Base-by-base conservation (phyloP, 352 stramenopile species). In the Phytophthora rubi region DNA sequence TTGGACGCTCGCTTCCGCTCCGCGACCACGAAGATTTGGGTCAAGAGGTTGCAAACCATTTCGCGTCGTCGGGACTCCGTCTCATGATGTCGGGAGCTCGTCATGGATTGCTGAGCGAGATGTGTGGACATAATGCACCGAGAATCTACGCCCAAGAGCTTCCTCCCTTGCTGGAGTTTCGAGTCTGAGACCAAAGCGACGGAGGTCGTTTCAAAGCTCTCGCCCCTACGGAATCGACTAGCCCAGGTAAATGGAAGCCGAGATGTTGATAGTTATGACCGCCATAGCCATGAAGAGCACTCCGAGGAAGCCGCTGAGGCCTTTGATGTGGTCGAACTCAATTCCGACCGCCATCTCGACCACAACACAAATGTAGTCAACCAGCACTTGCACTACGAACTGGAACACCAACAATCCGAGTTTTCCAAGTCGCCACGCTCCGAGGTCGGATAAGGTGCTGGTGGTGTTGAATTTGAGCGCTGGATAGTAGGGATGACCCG, bases 11-110 rank as follows among this genome's bases (percentile, higher is more conserved):
- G 64, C 13, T 62, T 65, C 13, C 68, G 72, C 64, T 85, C 68
- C 0, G 80, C 84, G 1, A 71, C 53, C 1, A 62, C 48, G 49
- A 81, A 77, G 56, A 92, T 88, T 62, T 88, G 82, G 4, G 70
- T 67, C 53, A 92, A 66, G 23, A 90, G 42, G 28, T 82, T 71
- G 49, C 74, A 75, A 3, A 74, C 59, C 32, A 65, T 68, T 54
- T 79, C 66, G 23, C 62, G 61, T 2, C 60, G 65, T 32, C 62
- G 52, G 15, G 65, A 55, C 4, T 73, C 59, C 8, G 33, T 53
- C 18, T 68, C 56, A 53, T 62, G 47, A 45, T 30, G 21, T 15
- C 45, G 54, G 32, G 37, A 47, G 18, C n/a, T 59, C n/a, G 33
- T 9, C 32, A 47, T 44, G 5, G 33, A 13, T 6, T 42, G 45